Base-by-base conservation (phyloP, 768 basidiomycete genomes). In the Tricholoma saponaceum region DNA sequence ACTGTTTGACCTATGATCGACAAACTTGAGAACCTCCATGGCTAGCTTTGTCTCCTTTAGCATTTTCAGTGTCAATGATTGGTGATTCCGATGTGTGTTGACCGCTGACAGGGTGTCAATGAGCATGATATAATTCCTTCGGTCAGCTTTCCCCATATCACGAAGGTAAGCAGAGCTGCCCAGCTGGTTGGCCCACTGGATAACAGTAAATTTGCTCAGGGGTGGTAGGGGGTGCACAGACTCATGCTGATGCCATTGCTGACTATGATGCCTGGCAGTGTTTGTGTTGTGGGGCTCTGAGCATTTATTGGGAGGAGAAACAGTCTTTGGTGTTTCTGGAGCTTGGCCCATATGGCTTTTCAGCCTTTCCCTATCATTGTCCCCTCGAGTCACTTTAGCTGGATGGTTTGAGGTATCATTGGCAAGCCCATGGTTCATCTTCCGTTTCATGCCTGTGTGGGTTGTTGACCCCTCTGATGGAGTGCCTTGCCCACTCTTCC, bases 151-250 rank as follows among this genome's bases (percentile, higher is more conserved):
- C 10, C 67, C 61, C 44, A 58, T 54, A 18, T 55, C 58, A 18
- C 64, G 57, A 37, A 71, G 62, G 43, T 58, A 62, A 1, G 47
- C 32, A 7, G 61, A 55, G 4, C 59, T 35, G 4, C 55, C 49
- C 8, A 70, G 59, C 16, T 55, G 37, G n/a, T 67, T 67, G 4
- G 46, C 51, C 69, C 68, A 70, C 10, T 33, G 32, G 23, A 58
- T 56, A 25, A 58, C 32, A 2, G 49, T 43, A 18, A 54, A 3
- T 51, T 20, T 32, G 50, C 28, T 41, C 44, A 28, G 25, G 5
- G 25, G 8, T 12, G 41, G 13, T 30, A 30, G 6, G 25, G 13
- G 13, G 25, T 20, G 39, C 3, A n/a, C 3, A 43, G 30, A 12
- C 5, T 22, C 28, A 8, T 54, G 53, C 16, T 18, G n/a, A n/a